phyloP scores from a whole-genome alignment of 1,284 basidiomycete genomes.

The Lentinula novae-zelandiae region DNA sequence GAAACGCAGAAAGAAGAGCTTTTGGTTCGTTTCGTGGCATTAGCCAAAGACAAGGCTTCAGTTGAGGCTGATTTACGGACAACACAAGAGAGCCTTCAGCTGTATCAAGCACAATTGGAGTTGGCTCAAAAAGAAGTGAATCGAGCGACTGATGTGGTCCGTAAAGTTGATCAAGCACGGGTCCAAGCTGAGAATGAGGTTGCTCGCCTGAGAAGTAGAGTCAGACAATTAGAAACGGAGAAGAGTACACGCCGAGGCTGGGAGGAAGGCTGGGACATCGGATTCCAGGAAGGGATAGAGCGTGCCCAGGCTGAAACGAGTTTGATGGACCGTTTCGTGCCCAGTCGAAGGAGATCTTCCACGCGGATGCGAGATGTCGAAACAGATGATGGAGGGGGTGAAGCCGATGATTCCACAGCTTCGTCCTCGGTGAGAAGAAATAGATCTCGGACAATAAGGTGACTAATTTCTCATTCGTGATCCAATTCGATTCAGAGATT shows the following conservation, averaged over 20 bases:
- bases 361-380: background rate
- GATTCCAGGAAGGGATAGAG: constrained; percentile 11
- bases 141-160: constrained; percentile 10
- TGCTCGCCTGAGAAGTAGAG: constrained; percentile 5
- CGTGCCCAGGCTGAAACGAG: constrained; percentile 7
- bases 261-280: constrained; percentile 14
- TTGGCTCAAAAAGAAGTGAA: constrained; percentile 30
- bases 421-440: background rate
- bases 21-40: constrained; percentile 24
- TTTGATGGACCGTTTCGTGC: background rate
- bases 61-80: constrained; percentile 28
- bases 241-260: constrained; percentile 10
- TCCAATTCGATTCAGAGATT: background rate
- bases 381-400: background rate
- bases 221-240: constrained; percentile 7
- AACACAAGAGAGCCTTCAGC: constrained; percentile 29
- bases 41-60: constrained; percentile 20
- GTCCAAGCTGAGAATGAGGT: constrained; percentile 10
- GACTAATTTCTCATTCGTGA: background rate
- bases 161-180: constrained; percentile 8
- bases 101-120: constrained; percentile 38
- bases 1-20: constrained; percentile 27
- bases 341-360: background rate
- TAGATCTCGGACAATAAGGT: constrained; percentile 7
- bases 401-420: constrained; percentile 2